Conservation (phyloP, 176 grass and related monocot species). For the Microstegium vimineum region DNA sequence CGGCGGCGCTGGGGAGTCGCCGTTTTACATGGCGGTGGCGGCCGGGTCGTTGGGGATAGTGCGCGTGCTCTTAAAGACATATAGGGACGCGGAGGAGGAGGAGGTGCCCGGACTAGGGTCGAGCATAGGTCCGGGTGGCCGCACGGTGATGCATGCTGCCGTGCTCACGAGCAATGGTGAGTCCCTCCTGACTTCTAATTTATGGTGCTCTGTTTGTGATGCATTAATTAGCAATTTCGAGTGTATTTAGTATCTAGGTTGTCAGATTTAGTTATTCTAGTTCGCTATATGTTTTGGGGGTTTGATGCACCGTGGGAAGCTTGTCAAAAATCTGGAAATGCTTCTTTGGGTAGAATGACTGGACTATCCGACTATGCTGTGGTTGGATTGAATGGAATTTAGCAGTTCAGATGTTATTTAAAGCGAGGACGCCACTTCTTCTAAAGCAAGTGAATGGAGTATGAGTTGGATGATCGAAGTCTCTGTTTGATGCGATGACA, state of each 20-base stretch:
- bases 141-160: slow-evolving; percentile 56
- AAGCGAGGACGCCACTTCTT: not conserved
- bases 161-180: slow-evolving; percentile 44
- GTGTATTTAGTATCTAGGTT: not conserved
- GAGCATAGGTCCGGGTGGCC: slow-evolving; percentile 28
- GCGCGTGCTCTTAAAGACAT: slow-evolving; percentile 18
- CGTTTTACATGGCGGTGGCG: slow-evolving; percentile 55
- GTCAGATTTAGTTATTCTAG: not conserved
- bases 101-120: slow-evolving; percentile 5
- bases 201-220: not conserved
- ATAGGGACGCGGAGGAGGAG: not conserved
- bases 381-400: not conserved
- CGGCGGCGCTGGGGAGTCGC: slow-evolving; percentile 27
- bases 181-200: not conserved
- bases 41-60: slow-evolving; percentile 42
- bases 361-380: not conserved
- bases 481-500: slow-evolving; percentile 5
- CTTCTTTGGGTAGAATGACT: not conserved
- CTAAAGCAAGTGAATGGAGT: not conserved
- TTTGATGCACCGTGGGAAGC: not conserved
- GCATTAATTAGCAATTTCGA: not conserved
- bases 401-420: not conserved
- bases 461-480: not conserved
- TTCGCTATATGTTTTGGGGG: not conserved
- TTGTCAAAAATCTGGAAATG: not conserved